A percentile compares a stretch with the other conserved stretches of the same genome.
Conservation (phyloP, 2,329 filamentous ascomycete species). For the Aspergillus candidus region DNA sequence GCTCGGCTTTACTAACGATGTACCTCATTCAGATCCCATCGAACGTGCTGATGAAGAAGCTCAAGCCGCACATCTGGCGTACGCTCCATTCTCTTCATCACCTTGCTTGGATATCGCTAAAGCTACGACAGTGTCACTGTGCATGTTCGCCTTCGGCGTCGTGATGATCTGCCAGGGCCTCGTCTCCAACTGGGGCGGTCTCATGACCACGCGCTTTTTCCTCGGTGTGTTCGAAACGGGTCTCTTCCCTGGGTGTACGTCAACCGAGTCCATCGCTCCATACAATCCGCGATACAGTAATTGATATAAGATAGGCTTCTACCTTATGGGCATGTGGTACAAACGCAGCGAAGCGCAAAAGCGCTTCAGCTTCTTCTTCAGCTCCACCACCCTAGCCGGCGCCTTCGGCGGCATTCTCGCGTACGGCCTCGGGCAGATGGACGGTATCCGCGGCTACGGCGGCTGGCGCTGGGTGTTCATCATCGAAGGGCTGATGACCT, state of each 20-base stretch:
- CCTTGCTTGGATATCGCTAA: not conserved
- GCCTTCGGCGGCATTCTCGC: slow-evolving; percentile 57
- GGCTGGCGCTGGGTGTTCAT: slow-evolving; percentile 50
- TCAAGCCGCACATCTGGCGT: slow-evolving; percentile 62
- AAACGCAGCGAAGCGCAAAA: slow-evolving; percentile 76
- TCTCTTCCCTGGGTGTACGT: slow-evolving; percentile 60
- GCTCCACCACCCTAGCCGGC: slow-evolving; percentile 53
- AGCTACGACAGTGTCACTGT: slow-evolving; percentile 52
- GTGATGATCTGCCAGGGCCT: slow-evolving; percentile 69
- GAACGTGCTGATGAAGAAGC: slow-evolving; percentile 62
- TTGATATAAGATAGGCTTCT: slow-evolving; percentile 29
- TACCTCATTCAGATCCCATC: slow-evolving; percentile 57
- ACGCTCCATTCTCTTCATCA: slow-evolving; percentile 12
- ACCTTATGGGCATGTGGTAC: slow-evolving; percentile 78
- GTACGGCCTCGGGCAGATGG: slow-evolving; percentile 52
- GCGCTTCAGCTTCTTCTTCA: slow-evolving; percentile 85
- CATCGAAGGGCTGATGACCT: slow-evolving; percentile 56
- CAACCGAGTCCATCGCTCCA: too few relatives aligned
- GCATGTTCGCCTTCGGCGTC: slow-evolving; percentile 79
- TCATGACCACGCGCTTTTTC: slow-evolving; percentile 77
- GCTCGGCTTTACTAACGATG: too few relatives aligned
- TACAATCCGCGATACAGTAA: too few relatives aligned
- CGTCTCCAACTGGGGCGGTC: slow-evolving; percentile 66
- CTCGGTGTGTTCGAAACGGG: slow-evolving; percentile 66
- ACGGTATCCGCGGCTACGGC: slow-evolving; percentile 48